phyloP scores from a whole-genome alignment of 768 basidiomycete genomes.

The Gloeopeniophorella convolvens region DNA sequence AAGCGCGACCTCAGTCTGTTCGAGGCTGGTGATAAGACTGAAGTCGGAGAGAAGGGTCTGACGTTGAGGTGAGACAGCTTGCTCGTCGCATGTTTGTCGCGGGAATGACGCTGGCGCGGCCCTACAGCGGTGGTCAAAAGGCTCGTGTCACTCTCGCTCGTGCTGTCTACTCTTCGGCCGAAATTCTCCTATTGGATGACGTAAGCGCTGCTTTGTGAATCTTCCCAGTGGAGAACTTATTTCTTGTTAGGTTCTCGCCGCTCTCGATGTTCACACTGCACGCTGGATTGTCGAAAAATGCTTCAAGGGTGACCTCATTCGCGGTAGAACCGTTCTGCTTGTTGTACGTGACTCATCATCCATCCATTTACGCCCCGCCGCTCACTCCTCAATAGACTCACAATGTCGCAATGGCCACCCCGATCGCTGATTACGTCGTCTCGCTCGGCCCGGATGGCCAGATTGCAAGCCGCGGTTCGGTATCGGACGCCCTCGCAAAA shows the following conservation, averaged over 20 bases:
- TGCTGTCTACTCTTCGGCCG: slow-evolving; percentile 53
- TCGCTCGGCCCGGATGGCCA: slow-evolving; percentile 49
- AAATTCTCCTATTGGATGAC: slow-evolving; percentile 66
- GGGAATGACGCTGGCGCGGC: too few species aligned
- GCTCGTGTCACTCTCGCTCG: slow-evolving; percentile 51
- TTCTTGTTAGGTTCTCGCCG: slow-evolving; percentile 43
- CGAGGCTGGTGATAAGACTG: slow-evolving; percentile 44
- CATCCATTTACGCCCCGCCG: not conserved
- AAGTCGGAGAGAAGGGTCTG: slow-evolving; percentile 56
- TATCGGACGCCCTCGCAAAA: slow-evolving; percentile 40
- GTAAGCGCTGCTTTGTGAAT: slow-evolving; percentile 28
- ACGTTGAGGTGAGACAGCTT: slow-evolving; percentile 29
- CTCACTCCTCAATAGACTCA: slow-evolving; percentile 34
- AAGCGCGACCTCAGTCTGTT: slow-evolving; percentile 41
- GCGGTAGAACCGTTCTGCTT: slow-evolving; percentile 44
- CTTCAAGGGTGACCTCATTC: slow-evolving; percentile 41
- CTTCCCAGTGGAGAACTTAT: too few species aligned
- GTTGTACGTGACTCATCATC: slow-evolving; percentile 32
- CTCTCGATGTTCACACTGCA: slow-evolving; percentile 48
- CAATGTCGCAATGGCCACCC: slow-evolving; percentile 45
- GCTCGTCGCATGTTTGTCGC: too few species aligned
- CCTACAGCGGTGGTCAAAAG: slow-evolving; percentile 48
- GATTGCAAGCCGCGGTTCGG: slow-evolving; percentile 41
- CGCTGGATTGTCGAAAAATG: slow-evolving; percentile 46
- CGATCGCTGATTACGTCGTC: slow-evolving; percentile 52